phyloP scores from a whole-genome alignment of 73 alveolate species.

The Symbiodinium natans region DNA sequence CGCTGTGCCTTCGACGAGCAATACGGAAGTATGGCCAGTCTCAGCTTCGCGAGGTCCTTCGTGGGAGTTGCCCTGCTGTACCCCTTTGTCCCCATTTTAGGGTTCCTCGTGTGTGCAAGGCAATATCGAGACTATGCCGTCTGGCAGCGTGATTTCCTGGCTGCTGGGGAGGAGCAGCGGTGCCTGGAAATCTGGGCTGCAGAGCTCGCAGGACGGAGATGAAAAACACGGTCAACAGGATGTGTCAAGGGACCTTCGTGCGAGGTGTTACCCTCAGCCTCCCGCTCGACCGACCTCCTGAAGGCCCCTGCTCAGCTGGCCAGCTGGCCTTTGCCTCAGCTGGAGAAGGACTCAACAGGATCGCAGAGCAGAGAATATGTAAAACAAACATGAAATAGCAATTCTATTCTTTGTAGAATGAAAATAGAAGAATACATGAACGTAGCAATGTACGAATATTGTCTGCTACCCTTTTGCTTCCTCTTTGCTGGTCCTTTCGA shows the following conservation, averaged over 20 bases:
- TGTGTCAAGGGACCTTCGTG: background rate
- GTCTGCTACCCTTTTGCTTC: no score
- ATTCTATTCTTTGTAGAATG: no score
- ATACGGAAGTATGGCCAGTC: no score
- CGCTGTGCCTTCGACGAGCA: background rate
- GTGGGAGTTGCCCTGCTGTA: no score
- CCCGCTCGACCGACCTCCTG: background rate
- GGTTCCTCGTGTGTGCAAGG: background rate
- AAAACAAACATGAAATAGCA: no score
- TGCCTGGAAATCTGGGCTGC: constrained; percentile 43
- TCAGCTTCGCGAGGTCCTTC: no score
- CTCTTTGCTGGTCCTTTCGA: background rate
- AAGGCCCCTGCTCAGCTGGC: background rate
- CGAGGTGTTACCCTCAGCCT: background rate
- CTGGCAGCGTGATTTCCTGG: constrained; percentile 74
- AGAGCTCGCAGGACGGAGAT: constrained; percentile 31
- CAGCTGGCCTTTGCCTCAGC: background rate
- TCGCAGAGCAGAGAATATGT: no score
- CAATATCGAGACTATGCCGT: constrained; percentile 56
- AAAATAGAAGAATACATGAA: no score
- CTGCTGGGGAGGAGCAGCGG: constrained; percentile 38
- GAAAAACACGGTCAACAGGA: no score
- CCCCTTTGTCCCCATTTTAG: no score
- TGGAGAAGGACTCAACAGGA: background rate
- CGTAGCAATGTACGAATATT: no score